These are phyloP conservation scores for Lodderomyces beijingensis DNA, from an alignment of 1,139 yeast species.

Conservation along the genomic window DNA sequence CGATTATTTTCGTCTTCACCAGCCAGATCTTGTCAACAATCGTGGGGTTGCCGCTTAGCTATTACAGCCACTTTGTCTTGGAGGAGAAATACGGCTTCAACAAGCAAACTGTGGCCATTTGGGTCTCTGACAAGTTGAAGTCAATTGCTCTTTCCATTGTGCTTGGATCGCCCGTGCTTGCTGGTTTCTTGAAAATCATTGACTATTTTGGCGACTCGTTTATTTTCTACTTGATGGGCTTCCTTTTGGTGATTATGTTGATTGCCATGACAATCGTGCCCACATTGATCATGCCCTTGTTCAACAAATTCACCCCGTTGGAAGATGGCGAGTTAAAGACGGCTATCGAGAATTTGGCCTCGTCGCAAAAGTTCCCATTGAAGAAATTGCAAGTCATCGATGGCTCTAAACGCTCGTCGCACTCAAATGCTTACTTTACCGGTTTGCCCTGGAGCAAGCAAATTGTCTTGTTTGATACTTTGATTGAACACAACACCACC, in stretches of 20 bases:
- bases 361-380: conserved; percentile 75
- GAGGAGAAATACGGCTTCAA: conserved; percentile 94
- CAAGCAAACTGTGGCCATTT: conserved; percentile 67
- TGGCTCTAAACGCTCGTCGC: conserved; percentile 93
- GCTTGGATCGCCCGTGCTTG: conserved; percentile 70
- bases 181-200: conserved; percentile 75
- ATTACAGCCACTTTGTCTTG: conserved; percentile 78
- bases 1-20: conserved; percentile 53
- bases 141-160: conserved; percentile 47
- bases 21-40: conserved; percentile 47
- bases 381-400: conserved; percentile 82
- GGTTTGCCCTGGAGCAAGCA: conserved; percentile 97
- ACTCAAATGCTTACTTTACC: conserved; percentile 92
- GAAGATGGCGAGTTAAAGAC: conserved; percentile 85
- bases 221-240: conserved; percentile 71
- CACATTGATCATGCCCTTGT: conserved; percentile 81
- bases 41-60: conserved; percentile 60
- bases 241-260: conserved; percentile 68
- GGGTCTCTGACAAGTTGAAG: conserved; percentile 71
- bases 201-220: conserved; percentile 76
- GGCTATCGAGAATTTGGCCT: conserved; percentile 77
- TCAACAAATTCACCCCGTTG: conserved; percentile 85
- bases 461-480: conserved; percentile 87
- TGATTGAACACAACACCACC: conserved; percentile 72
- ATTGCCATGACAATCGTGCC: conserved; percentile 73